These are phyloP conservation scores for Puccinia novopanici DNA, from an alignment of 1,284 basidiomycete species.

Conservation along the genomic window DNA sequence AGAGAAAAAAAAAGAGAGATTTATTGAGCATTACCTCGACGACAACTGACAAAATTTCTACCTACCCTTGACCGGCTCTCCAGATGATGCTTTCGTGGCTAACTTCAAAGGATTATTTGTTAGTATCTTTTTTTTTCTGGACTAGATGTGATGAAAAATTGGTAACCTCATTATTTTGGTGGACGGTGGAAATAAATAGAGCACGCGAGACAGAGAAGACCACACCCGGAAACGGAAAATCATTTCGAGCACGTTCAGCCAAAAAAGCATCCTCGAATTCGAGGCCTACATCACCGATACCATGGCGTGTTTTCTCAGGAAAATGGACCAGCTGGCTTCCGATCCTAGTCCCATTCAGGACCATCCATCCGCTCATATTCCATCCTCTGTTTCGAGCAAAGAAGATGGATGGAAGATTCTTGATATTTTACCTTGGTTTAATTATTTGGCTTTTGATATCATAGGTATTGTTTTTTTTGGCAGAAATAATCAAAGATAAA, in stretches of 20 bases:
- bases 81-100: slow-evolving; percentile 73
- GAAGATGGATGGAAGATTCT: slow-evolving; percentile 61
- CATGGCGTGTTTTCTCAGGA: slow-evolving; percentile 67
- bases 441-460: slow-evolving; percentile 84
- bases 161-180: neutral
- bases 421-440: slow-evolving; percentile 69
- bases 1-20: slow-evolving; percentile 55
- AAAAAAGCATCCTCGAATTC: slow-evolving; percentile 73
- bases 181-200: slow-evolving; percentile 64
- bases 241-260: slow-evolving; percentile 79
- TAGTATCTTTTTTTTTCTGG: neutral
- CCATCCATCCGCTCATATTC: neutral
- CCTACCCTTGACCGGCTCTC: too few species aligned
- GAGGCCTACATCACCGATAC: slow-evolving; percentile 74
- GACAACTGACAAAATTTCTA: too few species aligned
- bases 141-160: neutral
- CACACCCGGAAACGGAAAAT: slow-evolving; percentile 88
- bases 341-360: slow-evolving; percentile 62
- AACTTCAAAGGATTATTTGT: slow-evolving; percentile 65
- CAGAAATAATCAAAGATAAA: neutral
- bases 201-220: slow-evolving; percentile 76
- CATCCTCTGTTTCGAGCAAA: neutral
- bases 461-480: slow-evolving; percentile 65
- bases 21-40: too few species aligned
- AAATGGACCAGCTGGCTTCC: slow-evolving; percentile 77